Percentiles rank a stretch among this genome's conserved stretches.
These are phyloP conservation scores for Phoenix roebelenii DNA, from an alignment of 176 grass and related monocot species.

Conservation along the genomic window DNA sequence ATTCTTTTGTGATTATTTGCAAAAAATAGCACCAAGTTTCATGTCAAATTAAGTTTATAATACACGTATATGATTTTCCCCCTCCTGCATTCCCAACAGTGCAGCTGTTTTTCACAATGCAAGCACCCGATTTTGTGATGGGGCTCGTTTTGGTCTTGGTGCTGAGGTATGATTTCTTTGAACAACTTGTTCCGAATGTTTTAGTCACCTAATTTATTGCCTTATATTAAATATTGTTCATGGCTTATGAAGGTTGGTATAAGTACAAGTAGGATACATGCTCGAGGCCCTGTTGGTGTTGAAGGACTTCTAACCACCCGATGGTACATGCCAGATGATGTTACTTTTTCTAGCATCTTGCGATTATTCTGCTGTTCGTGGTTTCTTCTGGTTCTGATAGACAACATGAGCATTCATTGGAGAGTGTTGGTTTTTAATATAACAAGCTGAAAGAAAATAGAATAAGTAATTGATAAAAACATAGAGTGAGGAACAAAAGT, in stretches of 20 bases:
- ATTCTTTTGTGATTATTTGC: background rate
- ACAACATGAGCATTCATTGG: background rate
- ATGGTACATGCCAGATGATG: slow-evolving; percentile 45
- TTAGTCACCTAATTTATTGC: slow-evolving; percentile 10
- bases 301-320: slow-evolving; percentile 82
- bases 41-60: background rate
- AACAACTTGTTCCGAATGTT: background rate
- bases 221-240: slow-evolving; percentile 14
- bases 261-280: slow-evolving; percentile 97
- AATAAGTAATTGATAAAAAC: no score
- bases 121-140: slow-evolving; percentile 89
- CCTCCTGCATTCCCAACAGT: slow-evolving; percentile 28
- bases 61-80: slow-evolving; percentile 2
- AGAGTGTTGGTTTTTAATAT: no score
- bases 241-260: slow-evolving; percentile 78
- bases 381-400: background rate
- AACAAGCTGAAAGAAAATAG: no score
- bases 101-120: slow-evolving; percentile 92
- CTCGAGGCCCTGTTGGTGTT: slow-evolving; percentile 94
- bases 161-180: slow-evolving; percentile 59
- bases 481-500: no score
- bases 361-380: background rate
- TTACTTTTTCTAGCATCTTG: background rate
- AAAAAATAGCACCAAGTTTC: no score
- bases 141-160: slow-evolving; percentile 96